phyloP scores from a whole-genome alignment of 805 yeast genomes.

The Candida multigemmis region DNA sequence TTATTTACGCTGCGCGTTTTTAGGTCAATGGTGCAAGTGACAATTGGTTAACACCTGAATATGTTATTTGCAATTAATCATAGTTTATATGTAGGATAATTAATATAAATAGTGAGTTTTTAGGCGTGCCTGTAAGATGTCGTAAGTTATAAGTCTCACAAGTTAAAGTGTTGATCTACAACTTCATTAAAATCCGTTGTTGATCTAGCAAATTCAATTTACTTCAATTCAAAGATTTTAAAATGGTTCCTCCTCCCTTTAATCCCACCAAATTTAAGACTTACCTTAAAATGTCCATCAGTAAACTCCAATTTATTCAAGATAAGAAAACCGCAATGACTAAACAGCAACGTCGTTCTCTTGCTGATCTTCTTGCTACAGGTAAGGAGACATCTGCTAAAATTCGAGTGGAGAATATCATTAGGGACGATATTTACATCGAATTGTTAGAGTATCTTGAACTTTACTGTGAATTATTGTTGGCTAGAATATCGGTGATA shows the following conservation, averaged over 20 bases:
- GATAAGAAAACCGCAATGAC: slow-evolving; percentile 68
- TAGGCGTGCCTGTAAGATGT: too few relatives aligned
- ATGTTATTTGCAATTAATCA: too few relatives aligned
- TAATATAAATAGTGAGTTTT: too few relatives aligned
- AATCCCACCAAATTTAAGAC: slow-evolving; percentile 29
- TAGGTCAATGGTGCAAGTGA: too few relatives aligned
- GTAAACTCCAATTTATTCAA: slow-evolving; percentile 61
- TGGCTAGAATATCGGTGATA: slow-evolving; percentile 64
- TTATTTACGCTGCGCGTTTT: too few relatives aligned
- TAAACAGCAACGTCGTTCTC: slow-evolving; percentile 60
- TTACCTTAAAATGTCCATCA: slow-evolving; percentile 57
- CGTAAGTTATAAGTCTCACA: too few relatives aligned
- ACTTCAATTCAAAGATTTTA: too few relatives aligned
- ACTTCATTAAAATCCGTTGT: too few relatives aligned
- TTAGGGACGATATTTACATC: slow-evolving; percentile 71
- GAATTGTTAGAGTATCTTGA: slow-evolving; percentile 76
- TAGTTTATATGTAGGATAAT: too few relatives aligned
- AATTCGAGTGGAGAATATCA: slow-evolving; percentile 76
- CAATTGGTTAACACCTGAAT: too few relatives aligned
- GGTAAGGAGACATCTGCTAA: slow-evolving; percentile 79
- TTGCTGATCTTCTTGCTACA: slow-evolving; percentile 59
- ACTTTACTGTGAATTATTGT: slow-evolving; percentile 69
- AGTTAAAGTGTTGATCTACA: too few relatives aligned
- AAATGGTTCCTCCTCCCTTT: slow-evolving; percentile 19
- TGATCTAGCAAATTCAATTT: too few relatives aligned